Evolutionary conservation across 768 basidiomycete species (phyloP).

Genomic region (Podaxis mareebaensis): DNA sequence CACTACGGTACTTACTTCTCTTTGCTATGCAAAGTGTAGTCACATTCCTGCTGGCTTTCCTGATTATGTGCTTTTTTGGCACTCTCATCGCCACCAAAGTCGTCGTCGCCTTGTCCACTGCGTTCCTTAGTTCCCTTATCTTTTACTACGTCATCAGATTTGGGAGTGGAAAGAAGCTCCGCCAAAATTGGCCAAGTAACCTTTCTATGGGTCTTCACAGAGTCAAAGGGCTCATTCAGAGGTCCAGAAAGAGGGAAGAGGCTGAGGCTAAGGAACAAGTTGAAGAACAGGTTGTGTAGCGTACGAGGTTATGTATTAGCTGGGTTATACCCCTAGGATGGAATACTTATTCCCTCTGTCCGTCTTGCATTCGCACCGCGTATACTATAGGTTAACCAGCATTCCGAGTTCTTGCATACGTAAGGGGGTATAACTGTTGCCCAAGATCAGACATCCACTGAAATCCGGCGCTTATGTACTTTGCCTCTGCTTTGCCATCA

Average conservation of each 20-base stretch:
- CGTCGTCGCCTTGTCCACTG: not conserved
- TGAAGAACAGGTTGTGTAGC: not conserved
- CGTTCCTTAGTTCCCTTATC: not conserved
- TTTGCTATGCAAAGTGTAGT: not conserved
- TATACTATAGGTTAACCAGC: too few relatives aligned
- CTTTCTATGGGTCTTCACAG: not conserved
- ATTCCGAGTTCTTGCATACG: too few relatives aligned
- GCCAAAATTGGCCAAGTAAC: not conserved
- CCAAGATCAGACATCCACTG: too few relatives aligned
- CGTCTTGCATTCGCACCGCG: too few relatives aligned
- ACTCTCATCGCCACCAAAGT: constrained; percentile 3
- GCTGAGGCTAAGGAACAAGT: not conserved
- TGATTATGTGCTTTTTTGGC: constrained; percentile 12
- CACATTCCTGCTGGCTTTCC: constrained; percentile 7
- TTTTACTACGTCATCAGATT: constrained; percentile 8
- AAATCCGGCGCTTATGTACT: not conserved
- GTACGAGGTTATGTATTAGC: too few relatives aligned
- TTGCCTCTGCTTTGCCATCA: not conserved
- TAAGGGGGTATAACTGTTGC: too few relatives aligned
- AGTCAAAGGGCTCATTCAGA: not conserved
- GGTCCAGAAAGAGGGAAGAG: not conserved
- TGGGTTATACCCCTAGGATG: too few relatives aligned
- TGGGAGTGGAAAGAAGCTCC: not conserved
- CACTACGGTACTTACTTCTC: not conserved
- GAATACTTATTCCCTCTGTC: too few relatives aligned